Base-by-base conservation (phyloP, 2,329 filamentous ascomycete genomes). In the Didymella sp. region DNA sequence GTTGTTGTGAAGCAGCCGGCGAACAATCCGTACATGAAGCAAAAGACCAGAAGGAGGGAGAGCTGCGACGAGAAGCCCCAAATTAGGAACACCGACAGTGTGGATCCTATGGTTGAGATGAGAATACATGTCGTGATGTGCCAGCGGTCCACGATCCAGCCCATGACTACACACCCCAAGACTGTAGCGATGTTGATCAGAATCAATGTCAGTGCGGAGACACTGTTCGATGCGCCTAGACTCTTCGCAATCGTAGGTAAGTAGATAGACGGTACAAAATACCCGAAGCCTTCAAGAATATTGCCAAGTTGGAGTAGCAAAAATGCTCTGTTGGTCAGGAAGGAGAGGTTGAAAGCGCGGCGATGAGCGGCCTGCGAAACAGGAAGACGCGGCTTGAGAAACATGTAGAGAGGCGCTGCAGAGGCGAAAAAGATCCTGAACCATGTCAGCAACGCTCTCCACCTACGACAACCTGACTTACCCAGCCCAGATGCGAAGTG, bases 51-150 rank as follows among this genome's bases (percentile, higher is more conserved):
- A 8, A 85, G 66, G 0, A 70, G 56, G 0, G 67, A 62, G 60
- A 76, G 9, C 51, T 71, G 73, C 2, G 72, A 70, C 0, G 80
- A 74, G 15, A 82, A 66, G 0, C 81, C 82, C 81, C 82, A 84
- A 25, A 79, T 54, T 0, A 80, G 63, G 51, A 82, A 81, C 0
- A 79, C 70, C 0, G 78, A 76, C 1, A 79, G 8, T 1, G 71
- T 74, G 22, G 78, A 51, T 8, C 80, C 79, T 17, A 77, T 41
- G 0, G 77, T 77, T 1, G 78, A 79, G 31, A 81, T 67, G 1
- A 78, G 60, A 24, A 78, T 76, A 25, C 79, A 77, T 0, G 75
- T 78, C 2, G 76, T 77, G 24, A 76, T 70, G 40, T 77, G 70
- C 17, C 77, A 73, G 4, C 74, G 72, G 52, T 84, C 82, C 5